These are phyloP conservation scores for Scheffersomyces lignosus DNA, from an alignment of 805 yeast species.

Conservation along the genomic window DNA sequence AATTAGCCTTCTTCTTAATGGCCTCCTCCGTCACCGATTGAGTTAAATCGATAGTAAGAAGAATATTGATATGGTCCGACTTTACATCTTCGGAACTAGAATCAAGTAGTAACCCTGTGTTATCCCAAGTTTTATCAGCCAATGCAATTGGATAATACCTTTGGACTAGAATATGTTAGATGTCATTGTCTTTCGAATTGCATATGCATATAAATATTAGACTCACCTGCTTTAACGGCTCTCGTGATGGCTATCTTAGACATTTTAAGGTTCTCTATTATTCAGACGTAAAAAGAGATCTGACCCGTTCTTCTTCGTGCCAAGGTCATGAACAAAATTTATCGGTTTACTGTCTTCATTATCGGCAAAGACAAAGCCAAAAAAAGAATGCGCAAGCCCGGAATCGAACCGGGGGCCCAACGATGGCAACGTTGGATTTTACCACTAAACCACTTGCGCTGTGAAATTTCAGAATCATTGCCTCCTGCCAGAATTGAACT, in stretches of 20 bases:
- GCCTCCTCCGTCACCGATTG: constrained; percentile 86
- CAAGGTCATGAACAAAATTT: too few relatives aligned
- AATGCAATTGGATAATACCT: constrained; percentile 74
- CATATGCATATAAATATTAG: constrained; percentile 22
- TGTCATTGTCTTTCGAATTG: constrained; percentile 2
- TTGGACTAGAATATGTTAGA: constrained; percentile 47
- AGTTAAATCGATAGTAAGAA: constrained; percentile 85
- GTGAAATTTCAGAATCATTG: constrained; percentile 9
- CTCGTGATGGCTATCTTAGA: constrained; percentile 48
- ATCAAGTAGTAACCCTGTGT: constrained; percentile 88
- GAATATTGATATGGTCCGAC: constrained; percentile 29
- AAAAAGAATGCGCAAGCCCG: not conserved
- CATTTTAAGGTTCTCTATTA: too few relatives aligned
- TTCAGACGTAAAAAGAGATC: too few relatives aligned
- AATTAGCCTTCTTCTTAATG: constrained; percentile 46
- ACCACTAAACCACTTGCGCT: not conserved
- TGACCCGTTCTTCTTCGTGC: too few relatives aligned
- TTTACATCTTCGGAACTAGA: constrained; percentile 38
- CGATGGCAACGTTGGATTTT: not conserved
- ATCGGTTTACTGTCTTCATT: too few relatives aligned
- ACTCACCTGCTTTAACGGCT: constrained; percentile 41
- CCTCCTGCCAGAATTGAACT: constrained; percentile 40
- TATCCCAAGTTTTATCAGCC: constrained; percentile 93
- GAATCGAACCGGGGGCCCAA: not conserved
- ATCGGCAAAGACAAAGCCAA: too few relatives aligned